Conservation (phyloP, 2,329 filamentous ascomycete species). For the Colletotrichum agaves region DNA sequence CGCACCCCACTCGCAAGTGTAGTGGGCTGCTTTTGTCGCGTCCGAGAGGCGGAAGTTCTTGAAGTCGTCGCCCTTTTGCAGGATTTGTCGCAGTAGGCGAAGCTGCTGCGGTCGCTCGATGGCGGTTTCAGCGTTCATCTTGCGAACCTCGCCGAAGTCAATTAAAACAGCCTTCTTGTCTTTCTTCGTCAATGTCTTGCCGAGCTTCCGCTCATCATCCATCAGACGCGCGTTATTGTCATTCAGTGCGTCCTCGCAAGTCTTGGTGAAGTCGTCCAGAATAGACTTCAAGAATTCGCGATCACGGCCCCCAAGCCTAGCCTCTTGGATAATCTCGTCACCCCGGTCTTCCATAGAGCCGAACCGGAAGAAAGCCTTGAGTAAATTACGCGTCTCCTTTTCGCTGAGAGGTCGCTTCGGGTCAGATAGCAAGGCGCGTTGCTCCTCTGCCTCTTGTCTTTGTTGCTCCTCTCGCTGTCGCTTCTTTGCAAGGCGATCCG, state of each 20-base stretch:
- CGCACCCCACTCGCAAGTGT: slow-evolving; percentile 91
- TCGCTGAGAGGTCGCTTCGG: slow-evolving; percentile 90
- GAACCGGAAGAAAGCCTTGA: slow-evolving; percentile 90
- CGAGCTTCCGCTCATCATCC: slow-evolving; percentile 82
- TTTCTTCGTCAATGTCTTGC: slow-evolving; percentile 91
- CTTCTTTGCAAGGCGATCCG: slow-evolving; percentile 73
- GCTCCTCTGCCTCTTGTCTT: slow-evolving; percentile 79
- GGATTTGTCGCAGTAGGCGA: slow-evolving; percentile 81
- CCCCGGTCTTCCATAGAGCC: slow-evolving; percentile 89
- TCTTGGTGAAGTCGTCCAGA: slow-evolving; percentile 76
- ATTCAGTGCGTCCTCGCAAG: slow-evolving; percentile 69
- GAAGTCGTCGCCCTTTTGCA: slow-evolving; percentile 74
- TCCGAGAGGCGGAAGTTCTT: slow-evolving; percentile 87
- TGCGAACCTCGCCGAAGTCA: slow-evolving; percentile 91
- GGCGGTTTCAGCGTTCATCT: slow-evolving; percentile 95
- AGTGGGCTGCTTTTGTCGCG: slow-evolving; percentile 90
- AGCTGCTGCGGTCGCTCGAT: slow-evolving; percentile 92
- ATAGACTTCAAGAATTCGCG: slow-evolving; percentile 80
- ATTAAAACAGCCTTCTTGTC: slow-evolving; percentile 97
- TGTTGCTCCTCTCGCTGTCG: slow-evolving; percentile 72
- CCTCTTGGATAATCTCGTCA: slow-evolving; percentile 88
- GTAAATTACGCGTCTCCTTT: slow-evolving; percentile 92
- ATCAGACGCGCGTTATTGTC: slow-evolving; percentile 78
- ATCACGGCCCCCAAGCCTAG: slow-evolving; percentile 85
- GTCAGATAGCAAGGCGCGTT: slow-evolving; percentile 79